Evolutionary conservation across 768 basidiomycete species (phyloP).

Genomic region (Cystobasidiopsis lactophilus): DNA sequence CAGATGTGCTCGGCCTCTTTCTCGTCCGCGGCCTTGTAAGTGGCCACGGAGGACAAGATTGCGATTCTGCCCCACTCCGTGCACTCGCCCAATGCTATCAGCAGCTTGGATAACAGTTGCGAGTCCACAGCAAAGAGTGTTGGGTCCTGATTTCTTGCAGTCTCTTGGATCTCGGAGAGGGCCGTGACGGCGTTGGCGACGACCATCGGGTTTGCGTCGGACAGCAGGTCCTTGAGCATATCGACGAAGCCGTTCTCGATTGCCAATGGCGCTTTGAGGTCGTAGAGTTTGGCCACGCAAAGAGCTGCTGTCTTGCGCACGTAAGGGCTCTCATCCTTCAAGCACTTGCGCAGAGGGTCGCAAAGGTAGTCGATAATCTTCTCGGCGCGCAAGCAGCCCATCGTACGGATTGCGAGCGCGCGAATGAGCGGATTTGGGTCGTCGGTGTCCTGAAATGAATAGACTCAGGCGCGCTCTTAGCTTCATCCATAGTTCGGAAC

Average conservation of each 20-base stretch:
- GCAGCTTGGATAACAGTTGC: constrained; percentile 58
- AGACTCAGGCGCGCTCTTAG: not conserved
- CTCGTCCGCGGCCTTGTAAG: constrained; percentile 63
- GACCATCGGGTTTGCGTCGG: constrained; percentile 96
- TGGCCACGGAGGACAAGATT: constrained; percentile 60
- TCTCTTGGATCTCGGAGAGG: constrained; percentile 64
- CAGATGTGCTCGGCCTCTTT: constrained; percentile 98
- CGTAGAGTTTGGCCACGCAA: constrained; percentile 92
- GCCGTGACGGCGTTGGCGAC: constrained; percentile 92
- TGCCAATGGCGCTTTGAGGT: constrained; percentile 83
- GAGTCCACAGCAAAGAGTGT: constrained; percentile 54
- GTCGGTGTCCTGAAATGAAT: constrained; percentile 50
- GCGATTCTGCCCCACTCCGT: constrained; percentile 98
- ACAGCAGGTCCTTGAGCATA: constrained; percentile 71
- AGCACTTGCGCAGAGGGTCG: constrained; percentile 72
- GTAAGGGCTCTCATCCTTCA: constrained; percentile 91
- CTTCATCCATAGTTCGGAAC: constrained; percentile 1
- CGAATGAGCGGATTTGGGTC: constrained; percentile 92
- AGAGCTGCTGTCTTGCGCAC: constrained; percentile 94
- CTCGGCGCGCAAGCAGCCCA: constrained; percentile 90
- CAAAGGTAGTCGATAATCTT: constrained; percentile 99
- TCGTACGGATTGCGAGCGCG: constrained; percentile 87
- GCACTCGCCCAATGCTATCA: constrained; percentile 91
- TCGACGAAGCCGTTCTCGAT: constrained; percentile 85
- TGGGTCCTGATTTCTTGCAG: constrained; percentile 7